Percentiles rank a stretch among this genome's conserved stretches.
Conservation (phyloP, 768 basidiomycete genomes). For the Lactifluus volemus region DNA sequence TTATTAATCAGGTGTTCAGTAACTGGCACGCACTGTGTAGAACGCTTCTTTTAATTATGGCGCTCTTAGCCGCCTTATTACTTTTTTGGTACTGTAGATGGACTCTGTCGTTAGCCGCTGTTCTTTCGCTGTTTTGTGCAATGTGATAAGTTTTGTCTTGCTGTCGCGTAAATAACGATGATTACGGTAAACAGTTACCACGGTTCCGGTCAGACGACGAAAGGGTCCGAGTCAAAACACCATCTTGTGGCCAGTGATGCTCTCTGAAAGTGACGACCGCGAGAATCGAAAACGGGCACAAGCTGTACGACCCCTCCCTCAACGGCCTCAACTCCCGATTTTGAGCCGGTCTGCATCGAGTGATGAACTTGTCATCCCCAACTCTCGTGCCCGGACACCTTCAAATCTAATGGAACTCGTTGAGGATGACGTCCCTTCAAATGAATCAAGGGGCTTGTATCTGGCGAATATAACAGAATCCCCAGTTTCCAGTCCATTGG, state of each 20-base stretch:
- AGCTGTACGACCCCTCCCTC: background rate
- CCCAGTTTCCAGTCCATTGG: background rate
- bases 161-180: background rate
- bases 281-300: background rate
- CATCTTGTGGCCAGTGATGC: background rate
- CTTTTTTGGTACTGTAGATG: background rate
- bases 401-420: background rate
- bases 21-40: background rate
- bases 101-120: background rate
- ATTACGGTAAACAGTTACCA: constrained; percentile 1
- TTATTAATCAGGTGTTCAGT: background rate
- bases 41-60: background rate
- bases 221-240: too few relatives aligned
- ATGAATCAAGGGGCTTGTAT: background rate
- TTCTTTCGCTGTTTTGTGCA: background rate
- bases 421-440: background rate
- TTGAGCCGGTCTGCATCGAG: background rate
- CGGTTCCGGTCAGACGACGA: background rate
- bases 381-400: background rate
- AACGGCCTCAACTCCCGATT: background rate
- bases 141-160: background rate
- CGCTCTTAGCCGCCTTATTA: background rate
- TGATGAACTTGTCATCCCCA: background rate
- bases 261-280: constrained; percentile 1
- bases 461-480: constrained; percentile 3